phyloP scores from a whole-genome alignment of 192 early-diverging fungal genomes.

The Coemansia sp. region DNA sequence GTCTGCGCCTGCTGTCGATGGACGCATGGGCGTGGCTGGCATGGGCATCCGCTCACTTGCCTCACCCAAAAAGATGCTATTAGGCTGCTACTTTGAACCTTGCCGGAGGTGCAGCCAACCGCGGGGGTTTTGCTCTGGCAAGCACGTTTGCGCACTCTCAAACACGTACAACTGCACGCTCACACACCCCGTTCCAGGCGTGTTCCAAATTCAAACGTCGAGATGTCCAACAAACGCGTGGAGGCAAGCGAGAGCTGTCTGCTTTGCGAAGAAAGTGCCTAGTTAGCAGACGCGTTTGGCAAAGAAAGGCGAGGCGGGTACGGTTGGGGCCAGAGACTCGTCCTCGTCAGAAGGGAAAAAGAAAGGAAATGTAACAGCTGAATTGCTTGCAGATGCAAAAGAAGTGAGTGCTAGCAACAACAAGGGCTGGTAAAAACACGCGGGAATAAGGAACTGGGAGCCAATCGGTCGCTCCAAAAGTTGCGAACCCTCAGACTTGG shows the following conservation, averaged over 20 bases:
- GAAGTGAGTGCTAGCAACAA: constrained; percentile 1
- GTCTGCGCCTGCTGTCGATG: constrained; percentile 18
- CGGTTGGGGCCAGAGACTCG: background rate
- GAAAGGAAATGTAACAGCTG: background rate
- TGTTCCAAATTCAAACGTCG: background rate
- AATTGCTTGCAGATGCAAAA: constrained; percentile 16
- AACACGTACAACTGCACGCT: background rate
- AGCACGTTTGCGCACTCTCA: background rate
- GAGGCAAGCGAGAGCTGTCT: background rate
- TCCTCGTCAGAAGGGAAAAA: background rate
- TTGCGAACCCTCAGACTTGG: background rate
- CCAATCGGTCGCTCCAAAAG: background rate
- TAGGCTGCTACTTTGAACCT: background rate
- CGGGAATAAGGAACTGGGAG: background rate
- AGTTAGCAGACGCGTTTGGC: background rate
- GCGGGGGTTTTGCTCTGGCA: background rate
- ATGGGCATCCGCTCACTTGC: background rate
- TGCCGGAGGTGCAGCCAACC: background rate
- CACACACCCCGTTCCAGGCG: background rate
- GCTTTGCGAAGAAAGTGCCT: background rate
- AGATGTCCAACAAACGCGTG: background rate
- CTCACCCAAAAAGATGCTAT: background rate
- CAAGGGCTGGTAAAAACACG: background rate
- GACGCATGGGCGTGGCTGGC: constrained; percentile 16
- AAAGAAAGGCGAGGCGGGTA: background rate